Evolutionary conservation across 2,329 filamentous ascomycete genomes (phyloP), one percentile per base, ranked within the genome.

Genomic region (Diaporthe vaccinii): DNA sequence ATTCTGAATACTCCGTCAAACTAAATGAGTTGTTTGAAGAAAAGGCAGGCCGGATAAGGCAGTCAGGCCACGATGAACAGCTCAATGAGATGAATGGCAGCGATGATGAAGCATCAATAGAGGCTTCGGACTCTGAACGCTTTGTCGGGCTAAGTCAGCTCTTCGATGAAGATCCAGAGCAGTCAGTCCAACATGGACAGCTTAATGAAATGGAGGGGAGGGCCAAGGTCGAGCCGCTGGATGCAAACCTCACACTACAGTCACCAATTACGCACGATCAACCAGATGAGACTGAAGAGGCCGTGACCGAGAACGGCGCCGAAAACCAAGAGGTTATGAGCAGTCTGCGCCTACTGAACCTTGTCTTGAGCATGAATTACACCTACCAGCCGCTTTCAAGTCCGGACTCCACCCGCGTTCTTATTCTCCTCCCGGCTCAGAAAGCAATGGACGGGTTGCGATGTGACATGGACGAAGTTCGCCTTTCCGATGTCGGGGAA

Each of bases 391-490:
- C 39, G 25, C n/a, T 65, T 7, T 31, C 25, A 46, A 46, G 14
- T 31, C 59, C 39, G 3, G 59, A 65, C 17, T 46, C 59, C 39
- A 46, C 59, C 39, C 39, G 59, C 8, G 9, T 65, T 25, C 59
- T 65, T 9, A 41, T 65, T 12, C 58, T 62, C n/a, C 15, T 62
- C 22, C 58, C 58, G n/a, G n/a, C 58, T 22, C 36, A 62, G 58
- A 62, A 25, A 28, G 17, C n/a, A 44, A 3, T 1, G 36, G 58
- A 62, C 15, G 39, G 44, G 3, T 17, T 62, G 20, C 36, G 17
- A 28, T 62, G 58, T 7, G 15, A 25, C 3, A 44, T 62, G 58
- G 39, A 62, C 3, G 58, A 62, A n/a, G 39, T 44, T 28, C n/a
- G 58, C 14, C 58, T 62, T n/a, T 44, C 58, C 22, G 39, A 62